These are phyloP conservation scores for Leccinum subgranulosum DNA, from an alignment of 768 basidiomycete genomes.

Conservation along the genomic window DNA sequence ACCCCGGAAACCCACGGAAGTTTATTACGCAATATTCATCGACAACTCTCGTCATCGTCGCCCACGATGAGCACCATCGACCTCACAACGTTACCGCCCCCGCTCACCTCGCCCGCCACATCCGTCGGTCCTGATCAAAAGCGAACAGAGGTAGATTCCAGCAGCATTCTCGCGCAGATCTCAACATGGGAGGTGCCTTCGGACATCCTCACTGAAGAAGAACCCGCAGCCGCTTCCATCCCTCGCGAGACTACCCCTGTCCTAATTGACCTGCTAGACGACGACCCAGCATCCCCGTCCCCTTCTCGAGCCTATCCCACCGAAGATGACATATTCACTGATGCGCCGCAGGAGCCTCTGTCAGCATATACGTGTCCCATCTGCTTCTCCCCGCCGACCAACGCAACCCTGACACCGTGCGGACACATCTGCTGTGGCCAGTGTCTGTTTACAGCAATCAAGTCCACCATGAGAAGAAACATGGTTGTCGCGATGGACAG, in stretches of 20 bases:
- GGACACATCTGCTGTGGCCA: conserved; percentile 77
- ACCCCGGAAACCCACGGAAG: conserved; percentile 11
- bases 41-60: conserved; percentile 5
- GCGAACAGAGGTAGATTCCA: not conserved
- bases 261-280: not conserved
- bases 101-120: not conserved
- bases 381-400: conserved; percentile 71
- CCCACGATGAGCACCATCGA: conserved; percentile 22
- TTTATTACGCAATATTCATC: conserved; percentile 20
- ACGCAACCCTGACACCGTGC: conserved; percentile 76
- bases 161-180: conserved; percentile 4
- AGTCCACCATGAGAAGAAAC: conserved; percentile 54
- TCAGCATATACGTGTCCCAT: conserved; percentile 75
- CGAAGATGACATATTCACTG: not conserved
- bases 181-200: conserved; percentile 23
- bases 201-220: conserved; percentile 1
- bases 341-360: conserved; percentile 32
- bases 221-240: not conserved
- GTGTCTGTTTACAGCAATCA: conserved; percentile 73
- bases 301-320: not conserved
- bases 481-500: conserved; percentile 30
- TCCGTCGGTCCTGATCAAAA: conserved; percentile 12
- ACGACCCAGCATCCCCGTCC: not conserved
- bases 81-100: conserved; percentile 6
- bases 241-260: not conserved